Conservation (phyloP, 441 rosid genomes). For the Geranium incanum region DNA sequence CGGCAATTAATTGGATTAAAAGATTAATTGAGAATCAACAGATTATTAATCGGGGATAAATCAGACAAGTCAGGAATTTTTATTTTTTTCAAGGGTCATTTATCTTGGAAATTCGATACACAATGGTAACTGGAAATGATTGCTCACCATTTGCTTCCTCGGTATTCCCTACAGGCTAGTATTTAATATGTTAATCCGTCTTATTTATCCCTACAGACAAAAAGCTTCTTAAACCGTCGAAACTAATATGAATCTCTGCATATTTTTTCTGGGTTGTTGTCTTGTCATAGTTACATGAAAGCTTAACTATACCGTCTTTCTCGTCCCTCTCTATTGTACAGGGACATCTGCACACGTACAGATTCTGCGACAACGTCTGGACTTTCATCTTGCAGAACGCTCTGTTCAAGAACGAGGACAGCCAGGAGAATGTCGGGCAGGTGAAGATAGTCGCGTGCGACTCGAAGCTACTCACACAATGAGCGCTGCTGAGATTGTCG, state of each 20-base stretch:
- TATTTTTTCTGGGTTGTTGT: not conserved
- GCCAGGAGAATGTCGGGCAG: conserved; percentile 50
- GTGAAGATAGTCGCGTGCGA: conserved; percentile 97
- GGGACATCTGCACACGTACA: conserved; percentile 96
- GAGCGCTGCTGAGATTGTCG: conserved; percentile 6
- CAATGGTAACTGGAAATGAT: not conserved
- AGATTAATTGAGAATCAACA: no score
- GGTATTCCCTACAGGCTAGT: not conserved
- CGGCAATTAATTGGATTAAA: no score
- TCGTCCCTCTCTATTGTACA: conserved; percentile 24
- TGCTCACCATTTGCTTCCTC: not conserved
- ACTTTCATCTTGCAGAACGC: conserved; percentile 88
- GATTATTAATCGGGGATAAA: no score
- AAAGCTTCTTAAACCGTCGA: not conserved
- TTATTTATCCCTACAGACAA: not conserved
- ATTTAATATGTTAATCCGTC: no score
- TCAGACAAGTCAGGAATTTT: no score
- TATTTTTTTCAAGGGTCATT: not conserved
- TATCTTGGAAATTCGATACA: not conserved
- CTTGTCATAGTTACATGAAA: not conserved
- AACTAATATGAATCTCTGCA: not conserved
- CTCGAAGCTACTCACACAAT: conserved; percentile 79
- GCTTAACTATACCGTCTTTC: not conserved
- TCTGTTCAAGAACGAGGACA: conserved; percentile 56
- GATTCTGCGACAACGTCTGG: conserved; percentile 99